phyloP scores from a whole-genome alignment of 179 eudicot species.

The Beta macrorhiza region DNA sequence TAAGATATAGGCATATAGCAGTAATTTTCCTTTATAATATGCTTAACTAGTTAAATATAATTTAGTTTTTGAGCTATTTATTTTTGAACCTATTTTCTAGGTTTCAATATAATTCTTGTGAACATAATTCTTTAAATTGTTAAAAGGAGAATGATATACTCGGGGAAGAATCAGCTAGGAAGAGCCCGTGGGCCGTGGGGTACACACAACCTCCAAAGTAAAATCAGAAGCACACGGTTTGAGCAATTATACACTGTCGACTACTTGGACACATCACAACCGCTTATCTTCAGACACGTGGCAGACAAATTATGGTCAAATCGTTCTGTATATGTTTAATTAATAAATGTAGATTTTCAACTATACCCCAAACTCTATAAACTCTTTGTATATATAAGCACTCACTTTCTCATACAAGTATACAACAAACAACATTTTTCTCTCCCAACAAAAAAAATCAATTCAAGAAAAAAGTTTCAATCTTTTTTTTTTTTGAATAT shows the following conservation, averaged over 20 bases:
- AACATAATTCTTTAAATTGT: too few species aligned
- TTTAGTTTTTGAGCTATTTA: too few species aligned
- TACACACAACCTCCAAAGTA: conserved; percentile 12
- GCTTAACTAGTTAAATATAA: too few species aligned
- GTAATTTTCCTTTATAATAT: too few species aligned
- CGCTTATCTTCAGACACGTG: conserved; percentile 36
- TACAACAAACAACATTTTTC: not conserved
- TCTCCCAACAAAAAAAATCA: not conserved
- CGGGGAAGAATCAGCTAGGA: conserved; percentile 8
- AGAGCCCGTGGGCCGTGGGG: not conserved
- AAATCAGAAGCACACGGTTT: conserved; percentile 35
- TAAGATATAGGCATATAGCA: too few species aligned
- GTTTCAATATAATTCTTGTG: too few species aligned
- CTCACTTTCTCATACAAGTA: too few species aligned
- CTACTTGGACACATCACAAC: conserved; percentile 37
- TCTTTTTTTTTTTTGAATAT: not conserved
- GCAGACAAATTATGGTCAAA: conserved; percentile 18
- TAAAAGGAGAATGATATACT: too few species aligned
- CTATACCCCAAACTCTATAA: not conserved
- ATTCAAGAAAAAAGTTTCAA: too few species aligned
- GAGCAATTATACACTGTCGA: conserved; percentile 16
- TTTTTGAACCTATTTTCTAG: too few species aligned
- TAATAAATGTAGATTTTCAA: not conserved
- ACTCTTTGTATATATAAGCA: conserved; percentile 14
- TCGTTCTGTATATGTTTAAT: not conserved